phyloP scores from a whole-genome alignment of 176 grass and related monocot species.

The Carex scoparia region DNA sequence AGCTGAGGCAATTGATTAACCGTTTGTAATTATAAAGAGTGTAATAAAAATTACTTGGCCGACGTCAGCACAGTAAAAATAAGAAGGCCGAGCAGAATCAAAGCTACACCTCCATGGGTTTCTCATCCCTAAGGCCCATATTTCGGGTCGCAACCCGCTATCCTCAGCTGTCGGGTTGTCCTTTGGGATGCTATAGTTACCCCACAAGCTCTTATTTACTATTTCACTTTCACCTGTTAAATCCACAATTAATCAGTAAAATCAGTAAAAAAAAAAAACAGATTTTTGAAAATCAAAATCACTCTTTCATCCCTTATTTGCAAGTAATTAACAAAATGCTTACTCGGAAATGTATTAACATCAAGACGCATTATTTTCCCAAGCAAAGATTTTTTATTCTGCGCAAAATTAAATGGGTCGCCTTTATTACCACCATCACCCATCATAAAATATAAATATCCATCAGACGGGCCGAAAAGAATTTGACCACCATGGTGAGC shows the following conservation, averaged over 20 bases:
- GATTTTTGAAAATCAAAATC: too few relatives aligned
- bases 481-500: slow-evolving; percentile 70
- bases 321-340: not conserved
- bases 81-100: slow-evolving; percentile 63
- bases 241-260: not conserved
- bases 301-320: too few relatives aligned
- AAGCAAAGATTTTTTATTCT: slow-evolving; percentile 83
- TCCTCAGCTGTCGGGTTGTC: slow-evolving; percentile 67
- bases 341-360: slow-evolving; percentile 51
- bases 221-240: slow-evolving; percentile 47
- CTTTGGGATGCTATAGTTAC: slow-evolving; percentile 84
- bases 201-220: slow-evolving; percentile 66
- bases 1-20: not conserved
- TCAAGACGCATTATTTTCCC: slow-evolving; percentile 88
- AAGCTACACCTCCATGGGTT: slow-evolving; percentile 98
- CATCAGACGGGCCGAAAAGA: slow-evolving; percentile 77
- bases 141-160: slow-evolving; percentile 48
- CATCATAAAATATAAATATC: slow-evolving; percentile 92
- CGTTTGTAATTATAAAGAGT: not conserved
- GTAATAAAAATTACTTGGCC: slow-evolving; percentile 56
- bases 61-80: slow-evolving; percentile 86
- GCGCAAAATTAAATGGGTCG: slow-evolving; percentile 85
- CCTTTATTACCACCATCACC: slow-evolving; percentile 84
- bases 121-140: slow-evolving; percentile 85
- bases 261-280: not conserved